Base-by-base conservation (phyloP, 1,284 basidiomycete species). In the Ceratobasidium sp. region DNA sequence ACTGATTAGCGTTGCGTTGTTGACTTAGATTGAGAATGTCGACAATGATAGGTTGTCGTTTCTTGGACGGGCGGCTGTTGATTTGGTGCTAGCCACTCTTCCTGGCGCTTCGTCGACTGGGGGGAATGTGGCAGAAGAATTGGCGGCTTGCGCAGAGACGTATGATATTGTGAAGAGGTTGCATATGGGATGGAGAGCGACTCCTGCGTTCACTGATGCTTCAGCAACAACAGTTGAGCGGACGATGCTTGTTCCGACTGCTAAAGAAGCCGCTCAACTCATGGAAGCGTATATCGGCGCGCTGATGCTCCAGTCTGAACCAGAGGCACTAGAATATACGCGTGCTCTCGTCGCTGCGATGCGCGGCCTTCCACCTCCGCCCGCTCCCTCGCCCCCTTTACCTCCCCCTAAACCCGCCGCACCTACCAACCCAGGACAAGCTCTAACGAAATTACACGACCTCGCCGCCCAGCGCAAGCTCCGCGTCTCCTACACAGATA, bases 261-360 rank as follows among this genome's bases (percentile, higher is more conserved):
- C 9, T 28, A 28, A n/a, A 13, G 32, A 59, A 23, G 57, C 57
- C 14, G 13, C 57, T 5, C 57, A 32, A 21, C 38, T 59, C 30
- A 64, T 64, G 62, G 62, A 64, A 50, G 62, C 62, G 26, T 64
- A 64, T 23, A 23, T 64, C 46, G 62, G 62, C 46, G 62, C 62
- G 26, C 62, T 64, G 26, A 13, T 50, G 26, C 62, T 64, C 62
- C 46, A 64, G 30, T 23, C 43, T 30, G 62, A 64, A 28, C 9
- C 44, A 11, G 59, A 28, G n/a, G 59, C 13, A 18, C 26, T 62
- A 28, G 4, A 23, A 8, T 50, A 35, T 35, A 47, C 62, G 5
- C 4, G 13, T 6, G 46, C 13, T 3, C 28, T 64, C 28, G 46
- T 64, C 21, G 7, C 7, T 7, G 52, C 21, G 23, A 26, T 28